phyloP scores from a whole-genome alignment of 805 yeast species.

The Citeromyces matritensis region DNA sequence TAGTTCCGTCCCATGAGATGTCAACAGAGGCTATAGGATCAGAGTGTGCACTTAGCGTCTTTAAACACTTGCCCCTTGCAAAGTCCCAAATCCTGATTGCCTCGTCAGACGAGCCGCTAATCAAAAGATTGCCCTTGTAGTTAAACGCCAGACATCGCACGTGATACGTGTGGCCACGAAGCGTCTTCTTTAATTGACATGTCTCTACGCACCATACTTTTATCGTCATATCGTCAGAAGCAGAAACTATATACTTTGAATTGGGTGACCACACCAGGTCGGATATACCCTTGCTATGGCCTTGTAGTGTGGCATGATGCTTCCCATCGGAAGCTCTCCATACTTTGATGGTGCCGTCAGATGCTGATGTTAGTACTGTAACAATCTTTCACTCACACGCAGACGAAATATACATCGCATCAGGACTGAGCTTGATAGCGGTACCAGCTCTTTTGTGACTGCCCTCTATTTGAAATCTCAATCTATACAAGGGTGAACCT shows the following conservation, averaged over 20 bases:
- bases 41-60: slow-evolving; percentile 82
- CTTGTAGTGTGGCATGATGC: slow-evolving; percentile 20
- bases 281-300: slow-evolving; percentile 62
- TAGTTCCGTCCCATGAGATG: slow-evolving; percentile 63
- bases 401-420: slow-evolving; percentile 42
- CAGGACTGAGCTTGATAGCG: slow-evolving; percentile 43
- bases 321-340: slow-evolving; percentile 15
- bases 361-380: slow-evolving; percentile 13
- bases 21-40: slow-evolving; percentile 76
- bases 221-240: slow-evolving; percentile 74
- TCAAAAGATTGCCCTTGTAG: slow-evolving; percentile 59
- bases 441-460: slow-evolving; percentile 17
- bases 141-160: slow-evolving; percentile 62
- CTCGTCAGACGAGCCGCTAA: slow-evolving; percentile 82
- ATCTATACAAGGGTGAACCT: slow-evolving; percentile 1
- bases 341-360: slow-evolving; percentile 43
- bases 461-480: slow-evolving; percentile 1
- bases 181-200: slow-evolving; percentile 31
- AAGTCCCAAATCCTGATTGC: slow-evolving; percentile 87
- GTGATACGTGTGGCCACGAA: slow-evolving; percentile 76
- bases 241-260: slow-evolving; percentile 60
- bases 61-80: slow-evolving; percentile 47
- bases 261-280: slow-evolving; percentile 71
- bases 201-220: slow-evolving; percentile 51
- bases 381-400: slow-evolving; percentile 10